Evolutionary conservation across 305 asterid species (phyloP).

Genomic region (Solanum aculeatissimum): DNA sequence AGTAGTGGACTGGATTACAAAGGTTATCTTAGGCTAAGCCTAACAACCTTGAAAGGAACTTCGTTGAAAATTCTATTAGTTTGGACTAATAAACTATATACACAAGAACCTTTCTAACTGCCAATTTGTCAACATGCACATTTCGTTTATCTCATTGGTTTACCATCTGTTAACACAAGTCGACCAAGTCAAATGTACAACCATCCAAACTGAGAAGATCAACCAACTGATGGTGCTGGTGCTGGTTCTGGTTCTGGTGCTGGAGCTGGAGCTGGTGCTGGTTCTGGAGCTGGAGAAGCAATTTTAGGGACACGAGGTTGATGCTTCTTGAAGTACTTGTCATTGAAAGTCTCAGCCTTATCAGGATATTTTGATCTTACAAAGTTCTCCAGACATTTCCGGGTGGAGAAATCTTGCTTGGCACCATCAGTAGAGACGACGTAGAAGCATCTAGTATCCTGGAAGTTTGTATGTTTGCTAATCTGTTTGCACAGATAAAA

Average conservation of each 20-base stretch:
- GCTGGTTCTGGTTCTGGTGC: not conserved
- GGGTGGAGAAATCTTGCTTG: constrained; percentile 72
- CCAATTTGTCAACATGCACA: not conserved
- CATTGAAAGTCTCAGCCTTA: constrained; percentile 45
- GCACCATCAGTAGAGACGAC: constrained; percentile 62
- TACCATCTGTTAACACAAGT: not conserved
- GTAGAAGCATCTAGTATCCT: constrained; percentile 73
- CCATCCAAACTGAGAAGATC: not conserved
- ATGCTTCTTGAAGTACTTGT: constrained; percentile 51
- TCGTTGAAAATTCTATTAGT: not conserved
- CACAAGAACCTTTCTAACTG: not conserved
- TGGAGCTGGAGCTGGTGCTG: not conserved
- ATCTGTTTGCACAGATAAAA: constrained; percentile 35
- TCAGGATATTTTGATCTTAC: constrained; percentile 54
- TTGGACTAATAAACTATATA: not conserved
- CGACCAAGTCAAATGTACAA: not conserved
- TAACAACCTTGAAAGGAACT: not conserved
- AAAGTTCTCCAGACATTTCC: constrained; percentile 63
- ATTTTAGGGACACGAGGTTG: constrained; percentile 17
- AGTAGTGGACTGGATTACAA: not conserved
- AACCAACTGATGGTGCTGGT: not conserved
- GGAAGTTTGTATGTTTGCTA: constrained; percentile 48
- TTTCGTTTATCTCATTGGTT: not conserved
- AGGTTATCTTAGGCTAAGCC: not conserved
- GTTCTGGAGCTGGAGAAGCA: not conserved